phyloP scores from a whole-genome alignment of 495 filamentous ascomycete species.

The Penicillium silybi region DNA sequence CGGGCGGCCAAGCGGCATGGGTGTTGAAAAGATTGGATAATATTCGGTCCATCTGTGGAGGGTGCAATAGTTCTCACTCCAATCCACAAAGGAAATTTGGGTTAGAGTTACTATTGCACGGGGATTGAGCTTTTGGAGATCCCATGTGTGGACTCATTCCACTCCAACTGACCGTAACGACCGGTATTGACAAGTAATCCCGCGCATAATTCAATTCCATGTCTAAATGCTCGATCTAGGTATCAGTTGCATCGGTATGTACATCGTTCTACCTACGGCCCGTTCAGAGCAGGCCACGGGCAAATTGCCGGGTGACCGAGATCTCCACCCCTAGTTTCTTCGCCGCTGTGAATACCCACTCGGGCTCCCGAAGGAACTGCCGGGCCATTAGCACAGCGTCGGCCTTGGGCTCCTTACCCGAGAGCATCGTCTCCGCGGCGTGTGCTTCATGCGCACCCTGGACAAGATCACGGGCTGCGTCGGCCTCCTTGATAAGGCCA shows the following conservation, averaged over 20 bases:
- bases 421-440: constrained; percentile 31
- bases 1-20: constrained; percentile 9
- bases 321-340: constrained; percentile 56
- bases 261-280: no score
- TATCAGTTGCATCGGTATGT: no score
- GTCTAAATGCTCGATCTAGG: no score
- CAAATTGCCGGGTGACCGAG: constrained; percentile 52
- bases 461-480: constrained; percentile 55
- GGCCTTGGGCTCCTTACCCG: constrained; percentile 43
- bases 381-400: constrained; percentile 62
- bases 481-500: constrained; percentile 62
- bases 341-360: constrained; percentile 60
- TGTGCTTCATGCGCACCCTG: constrained; percentile 49
- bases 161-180: no score
- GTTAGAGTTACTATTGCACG: no score
- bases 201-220: no score
- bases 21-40: constrained; percentile 3
- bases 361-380: constrained; percentile 64
- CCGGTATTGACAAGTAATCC: no score
- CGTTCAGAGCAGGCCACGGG: constrained; percentile 6
- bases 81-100: no score
- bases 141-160: no score
- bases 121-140: no score
- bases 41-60: not conserved
- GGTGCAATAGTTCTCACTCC: no score